These are phyloP conservation scores for Cladophialophora chaetospira DNA, from an alignment of 2,329 filamentous ascomycete species.

Conservation along the genomic window DNA sequence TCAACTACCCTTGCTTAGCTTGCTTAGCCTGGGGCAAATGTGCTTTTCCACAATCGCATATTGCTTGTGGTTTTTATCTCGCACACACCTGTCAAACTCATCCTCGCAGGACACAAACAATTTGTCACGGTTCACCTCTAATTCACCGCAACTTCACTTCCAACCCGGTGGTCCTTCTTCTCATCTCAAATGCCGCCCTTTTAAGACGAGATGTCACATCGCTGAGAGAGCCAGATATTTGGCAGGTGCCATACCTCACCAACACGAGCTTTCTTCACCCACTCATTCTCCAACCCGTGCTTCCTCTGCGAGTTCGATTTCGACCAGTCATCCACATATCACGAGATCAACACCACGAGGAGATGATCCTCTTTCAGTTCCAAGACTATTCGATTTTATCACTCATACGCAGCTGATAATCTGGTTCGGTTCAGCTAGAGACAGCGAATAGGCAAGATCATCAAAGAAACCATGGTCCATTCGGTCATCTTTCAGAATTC, in stretches of 20 bases:
- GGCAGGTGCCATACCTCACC: not conserved
- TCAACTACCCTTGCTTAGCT: not conserved
- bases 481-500: not conserved
- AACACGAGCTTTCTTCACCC: not conserved
- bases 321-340: not conserved
- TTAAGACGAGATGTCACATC: not conserved
- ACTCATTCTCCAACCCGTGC: not conserved
- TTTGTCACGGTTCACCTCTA: not conserved
- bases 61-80: not conserved
- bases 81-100: not conserved
- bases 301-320: not conserved
- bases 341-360: not conserved
- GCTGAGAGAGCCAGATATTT: not conserved
- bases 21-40: not conserved
- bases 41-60: not conserved
- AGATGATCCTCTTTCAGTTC: not conserved
- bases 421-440: not conserved
- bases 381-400: not conserved
- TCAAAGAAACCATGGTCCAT: not conserved
- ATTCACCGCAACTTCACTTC: not conserved
- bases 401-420: not conserved
- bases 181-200: not conserved
- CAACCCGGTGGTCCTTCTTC: not conserved
- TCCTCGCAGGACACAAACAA: not conserved
- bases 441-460: not conserved